Conservation (phyloP, 805 yeast species). For the Metschnikowia cubensis region DNA sequence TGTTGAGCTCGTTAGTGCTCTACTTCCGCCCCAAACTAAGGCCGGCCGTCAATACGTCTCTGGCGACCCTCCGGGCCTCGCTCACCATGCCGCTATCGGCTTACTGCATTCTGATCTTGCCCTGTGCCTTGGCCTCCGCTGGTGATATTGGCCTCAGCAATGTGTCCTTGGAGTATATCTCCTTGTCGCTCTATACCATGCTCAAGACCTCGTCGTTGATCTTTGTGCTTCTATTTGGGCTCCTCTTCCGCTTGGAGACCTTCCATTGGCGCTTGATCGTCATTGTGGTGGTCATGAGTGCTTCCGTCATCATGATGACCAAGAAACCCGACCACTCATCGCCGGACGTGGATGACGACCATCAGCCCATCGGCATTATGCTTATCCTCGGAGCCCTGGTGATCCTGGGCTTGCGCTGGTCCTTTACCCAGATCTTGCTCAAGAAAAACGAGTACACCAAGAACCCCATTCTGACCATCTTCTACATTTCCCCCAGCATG, state of each 20-base stretch:
- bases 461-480: conserved; percentile 80
- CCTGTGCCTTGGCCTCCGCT: conserved; percentile 84
- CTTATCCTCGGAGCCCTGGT: conserved; percentile 75
- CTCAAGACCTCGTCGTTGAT: conserved; percentile 84
- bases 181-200: conserved; percentile 87
- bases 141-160: conserved; percentile 95
- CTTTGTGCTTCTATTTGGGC: conserved; percentile 86
- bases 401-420: conserved; percentile 92
- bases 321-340: conserved; percentile 28
- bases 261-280: conserved; percentile 63
- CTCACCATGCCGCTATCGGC: conserved; percentile 18
- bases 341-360: conserved; percentile 17
- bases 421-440: conserved; percentile 80
- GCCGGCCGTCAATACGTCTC: conserved; percentile 25
- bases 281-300: conserved; percentile 75
- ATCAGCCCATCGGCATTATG: conserved; percentile 53
- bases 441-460: conserved; percentile 54
- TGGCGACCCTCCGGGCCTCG: conserved; percentile 13
- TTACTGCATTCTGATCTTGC: conserved; percentile 57
- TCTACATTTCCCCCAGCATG: conserved; percentile 85
- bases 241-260: conserved; percentile 71
- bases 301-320: conserved; percentile 88
- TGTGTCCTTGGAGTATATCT: conserved; percentile 71
- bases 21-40: conserved; percentile 46
- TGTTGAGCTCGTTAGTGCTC: conserved; percentile 47